These are phyloP conservation scores for Thelephora ganbajun DNA, from an alignment of 768 basidiomycete genomes.

Conservation along the genomic window DNA sequence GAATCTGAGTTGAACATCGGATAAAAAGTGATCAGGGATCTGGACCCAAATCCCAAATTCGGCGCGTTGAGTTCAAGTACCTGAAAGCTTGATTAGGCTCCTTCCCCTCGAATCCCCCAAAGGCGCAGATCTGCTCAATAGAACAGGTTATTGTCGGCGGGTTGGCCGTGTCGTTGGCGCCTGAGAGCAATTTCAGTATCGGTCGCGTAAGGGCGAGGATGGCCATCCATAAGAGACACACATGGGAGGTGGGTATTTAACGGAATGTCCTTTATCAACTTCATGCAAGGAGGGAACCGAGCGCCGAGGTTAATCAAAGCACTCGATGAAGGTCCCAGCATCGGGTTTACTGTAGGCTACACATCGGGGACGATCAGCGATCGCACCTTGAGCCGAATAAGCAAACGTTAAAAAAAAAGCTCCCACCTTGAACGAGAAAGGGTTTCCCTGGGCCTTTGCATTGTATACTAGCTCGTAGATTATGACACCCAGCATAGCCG, in stretches of 20 bases:
- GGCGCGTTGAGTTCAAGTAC: conserved; percentile 27
- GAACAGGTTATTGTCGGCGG: conserved; percentile 58
- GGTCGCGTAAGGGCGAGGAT: conserved; percentile 1
- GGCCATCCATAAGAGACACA: conserved; percentile 17
- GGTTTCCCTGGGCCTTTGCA: conserved; percentile 58
- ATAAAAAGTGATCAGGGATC: not conserved
- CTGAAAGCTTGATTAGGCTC: conserved; percentile 45
- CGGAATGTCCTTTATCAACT: conserved; percentile 42
- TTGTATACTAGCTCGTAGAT: conserved; percentile 82
- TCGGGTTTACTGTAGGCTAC: conserved; percentile 72
- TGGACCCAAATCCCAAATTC: not conserved
- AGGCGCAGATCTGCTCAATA: conserved; percentile 76
- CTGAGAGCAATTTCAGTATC: conserved; percentile 18
- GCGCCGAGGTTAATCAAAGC: conserved; percentile 82
- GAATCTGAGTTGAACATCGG: conserved; percentile 25
- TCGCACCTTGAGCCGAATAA: not conserved
- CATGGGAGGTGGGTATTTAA: conserved; percentile 44
- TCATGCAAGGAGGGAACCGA: conserved; percentile 91
- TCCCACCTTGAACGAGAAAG: conserved; percentile 79
- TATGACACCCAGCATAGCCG: conserved; percentile 57
- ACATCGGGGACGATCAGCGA: not conserved
- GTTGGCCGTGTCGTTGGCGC: conserved; percentile 76
- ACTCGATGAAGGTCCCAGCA: conserved; percentile 81
- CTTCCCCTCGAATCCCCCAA: conserved; percentile 49
- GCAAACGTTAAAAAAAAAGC: conserved; percentile 6